A percentile compares a stretch with the other conserved stretches of the same genome.
Evolutionary conservation across 2,329 filamentous ascomycete species (phyloP).

Genomic region (Penicillium olsonii): DNA sequence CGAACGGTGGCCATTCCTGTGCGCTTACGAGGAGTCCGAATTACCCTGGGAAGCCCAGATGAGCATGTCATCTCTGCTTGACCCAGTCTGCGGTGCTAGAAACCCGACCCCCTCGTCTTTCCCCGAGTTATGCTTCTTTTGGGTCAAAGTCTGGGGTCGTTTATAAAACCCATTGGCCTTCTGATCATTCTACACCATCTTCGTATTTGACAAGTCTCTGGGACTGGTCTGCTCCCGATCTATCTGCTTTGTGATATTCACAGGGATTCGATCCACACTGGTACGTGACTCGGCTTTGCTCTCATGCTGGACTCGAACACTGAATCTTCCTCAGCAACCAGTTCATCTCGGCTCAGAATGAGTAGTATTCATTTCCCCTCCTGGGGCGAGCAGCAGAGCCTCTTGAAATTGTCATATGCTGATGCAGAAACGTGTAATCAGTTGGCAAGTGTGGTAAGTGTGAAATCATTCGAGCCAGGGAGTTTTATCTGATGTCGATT

Average conservation of each 20-base stretch:
- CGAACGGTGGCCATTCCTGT: slow-evolving; percentile 19
- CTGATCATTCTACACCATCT: not conserved
- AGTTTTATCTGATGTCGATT: slow-evolving; percentile 8
- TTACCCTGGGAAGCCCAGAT: too few relatives aligned
- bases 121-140: slow-evolving; percentile 8
- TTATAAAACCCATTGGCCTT: slow-evolving; percentile 15
- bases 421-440: slow-evolving; percentile 34
- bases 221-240: too few relatives aligned
- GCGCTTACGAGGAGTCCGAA: slow-evolving; percentile 3
- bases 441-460: slow-evolving; percentile 31
- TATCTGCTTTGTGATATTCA: not conserved
- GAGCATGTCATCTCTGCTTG: slow-evolving; percentile 19
- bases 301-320: too few relatives aligned
- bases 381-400: slow-evolving; percentile 34
- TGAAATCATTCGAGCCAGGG: not conserved
- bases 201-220: not conserved
- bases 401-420: slow-evolving; percentile 34
- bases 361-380: slow-evolving; percentile 29
- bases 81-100: slow-evolving; percentile 7
- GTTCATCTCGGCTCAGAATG: slow-evolving; percentile 23
- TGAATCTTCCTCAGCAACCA: too few relatives aligned
- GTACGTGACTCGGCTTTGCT: slow-evolving; percentile 6
- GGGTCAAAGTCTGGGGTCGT: slow-evolving; percentile 9
- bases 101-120: slow-evolving; percentile 1
- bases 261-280: not conserved